These are phyloP conservation scores for Stachybotrys elegans DNA, from an alignment of 2,329 filamentous ascomycete genomes.

Conservation along the genomic window DNA sequence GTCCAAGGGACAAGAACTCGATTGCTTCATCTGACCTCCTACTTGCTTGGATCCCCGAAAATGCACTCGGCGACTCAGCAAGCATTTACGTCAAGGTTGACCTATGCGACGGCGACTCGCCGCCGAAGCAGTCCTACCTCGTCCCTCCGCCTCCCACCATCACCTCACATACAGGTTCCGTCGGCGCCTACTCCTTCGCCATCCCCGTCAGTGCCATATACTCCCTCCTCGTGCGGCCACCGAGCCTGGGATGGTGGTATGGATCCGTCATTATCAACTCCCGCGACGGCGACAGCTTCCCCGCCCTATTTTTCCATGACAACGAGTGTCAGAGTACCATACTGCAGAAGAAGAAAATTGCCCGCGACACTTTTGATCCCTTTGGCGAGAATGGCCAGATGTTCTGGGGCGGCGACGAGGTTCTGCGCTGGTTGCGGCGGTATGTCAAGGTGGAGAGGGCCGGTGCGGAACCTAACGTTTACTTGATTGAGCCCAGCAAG, in stretches of 20 bases:
- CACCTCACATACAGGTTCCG: constrained; percentile 64
- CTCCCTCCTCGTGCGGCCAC: constrained; percentile 82
- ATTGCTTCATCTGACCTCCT: constrained; percentile 68
- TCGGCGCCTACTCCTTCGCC: constrained; percentile 84
- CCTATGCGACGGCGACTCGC: constrained; percentile 71
- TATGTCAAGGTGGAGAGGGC: constrained; percentile 83
- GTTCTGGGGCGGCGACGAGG: constrained; percentile 98
- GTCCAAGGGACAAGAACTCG: constrained; percentile 27
- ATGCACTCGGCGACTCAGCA: constrained; percentile 77
- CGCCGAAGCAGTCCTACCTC: constrained; percentile 81
- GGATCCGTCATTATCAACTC: constrained; percentile 93
- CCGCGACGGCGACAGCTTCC: constrained; percentile 84
- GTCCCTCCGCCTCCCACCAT: constrained; percentile 88
- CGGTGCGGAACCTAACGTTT: constrained; percentile 81
- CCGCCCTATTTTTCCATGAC: constrained; percentile 95
- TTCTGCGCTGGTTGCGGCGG: constrained; percentile 81
- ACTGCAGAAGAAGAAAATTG: constrained; percentile 81
- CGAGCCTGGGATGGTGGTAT: constrained; percentile 97
- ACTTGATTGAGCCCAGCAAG: constrained; percentile 78
- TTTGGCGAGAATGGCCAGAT: constrained; percentile 80
- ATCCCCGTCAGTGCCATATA: constrained; percentile 88
- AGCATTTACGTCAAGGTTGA: constrained; percentile 96
- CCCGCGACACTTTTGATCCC: constrained; percentile 81
- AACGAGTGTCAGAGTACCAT: constrained; percentile 95
- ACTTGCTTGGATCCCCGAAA: constrained; percentile 90